These are phyloP conservation scores for Fusarium tupiense DNA, from an alignment of 2,329 filamentous ascomycete species.

Conservation along the genomic window DNA sequence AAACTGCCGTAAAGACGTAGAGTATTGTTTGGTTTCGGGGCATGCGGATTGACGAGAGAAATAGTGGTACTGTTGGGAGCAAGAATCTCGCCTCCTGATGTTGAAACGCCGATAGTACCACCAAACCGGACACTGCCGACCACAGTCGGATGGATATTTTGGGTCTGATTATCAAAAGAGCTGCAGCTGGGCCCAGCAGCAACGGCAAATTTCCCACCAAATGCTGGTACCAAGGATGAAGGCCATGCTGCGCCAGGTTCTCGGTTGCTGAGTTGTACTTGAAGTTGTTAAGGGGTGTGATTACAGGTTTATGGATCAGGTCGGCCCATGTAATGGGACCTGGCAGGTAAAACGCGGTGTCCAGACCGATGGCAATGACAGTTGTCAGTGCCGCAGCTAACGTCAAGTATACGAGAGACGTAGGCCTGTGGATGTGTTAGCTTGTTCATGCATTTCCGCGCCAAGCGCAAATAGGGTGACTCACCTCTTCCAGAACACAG, in stretches of 20 bases:
- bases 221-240: conserved; percentile 84
- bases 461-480: conserved; percentile 44
- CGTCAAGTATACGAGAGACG: conserved; percentile 70
- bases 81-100: conserved; percentile 86
- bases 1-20: conserved; percentile 66
- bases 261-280: conserved; percentile 75
- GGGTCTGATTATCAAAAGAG: conserved; percentile 67
- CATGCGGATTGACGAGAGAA: conserved; percentile 76
- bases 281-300: conserved; percentile 83
- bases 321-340: conserved; percentile 72
- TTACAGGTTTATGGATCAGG: conserved; percentile 71
- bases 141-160: conserved; percentile 70
- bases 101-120: conserved; percentile 76
- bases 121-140: conserved; percentile 77
- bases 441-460: conserved; percentile 7
- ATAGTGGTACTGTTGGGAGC: conserved; percentile 78
- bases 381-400: conserved; percentile 74
- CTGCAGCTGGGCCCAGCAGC: conserved; percentile 75
- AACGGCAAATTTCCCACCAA: conserved; percentile 74
- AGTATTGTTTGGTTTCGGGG: conserved; percentile 63
- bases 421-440: conserved; percentile 56
- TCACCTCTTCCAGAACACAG: conserved; percentile 85
- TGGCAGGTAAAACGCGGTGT: conserved; percentile 83
- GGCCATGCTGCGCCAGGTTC: conserved; percentile 79
- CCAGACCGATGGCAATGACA: conserved; percentile 78